Evolutionary conservation across 139 green algal genomes (phyloP).

Genomic region (Coelastrella sp.): DNA sequence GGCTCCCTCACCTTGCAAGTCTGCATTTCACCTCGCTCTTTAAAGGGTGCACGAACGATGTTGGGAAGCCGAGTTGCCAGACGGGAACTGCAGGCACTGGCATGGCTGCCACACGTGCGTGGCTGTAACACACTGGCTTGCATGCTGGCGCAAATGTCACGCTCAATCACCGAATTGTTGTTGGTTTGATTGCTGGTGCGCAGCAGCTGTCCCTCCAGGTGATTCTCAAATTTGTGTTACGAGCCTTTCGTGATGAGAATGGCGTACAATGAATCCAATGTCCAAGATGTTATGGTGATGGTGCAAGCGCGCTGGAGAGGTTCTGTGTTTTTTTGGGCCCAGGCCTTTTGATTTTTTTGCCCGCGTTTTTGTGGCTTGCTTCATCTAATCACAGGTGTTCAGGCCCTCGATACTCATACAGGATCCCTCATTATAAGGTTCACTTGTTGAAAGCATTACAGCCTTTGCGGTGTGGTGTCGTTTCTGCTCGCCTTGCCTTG

Average conservation of each 20-base stretch:
- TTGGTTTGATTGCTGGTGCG: too few relatives aligned
- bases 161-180: too few relatives aligned
- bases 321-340: background rate
- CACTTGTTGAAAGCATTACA: too few relatives aligned
- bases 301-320: too few relatives aligned
- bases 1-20: too few relatives aligned
- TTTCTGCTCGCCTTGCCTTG: constrained; percentile 15
- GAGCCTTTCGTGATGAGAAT: too few relatives aligned
- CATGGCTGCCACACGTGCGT: background rate
- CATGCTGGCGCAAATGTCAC: too few relatives aligned
- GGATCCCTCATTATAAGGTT: too few relatives aligned
- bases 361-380: constrained; percentile 5
- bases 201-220: background rate
- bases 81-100: background rate
- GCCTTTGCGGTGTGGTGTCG: background rate
- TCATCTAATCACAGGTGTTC: background rate
- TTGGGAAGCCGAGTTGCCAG: background rate
- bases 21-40: background rate
- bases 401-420: too few relatives aligned
- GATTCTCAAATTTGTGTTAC: too few relatives aligned
- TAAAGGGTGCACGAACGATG: background rate
- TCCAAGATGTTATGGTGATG: too few relatives aligned
- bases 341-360: background rate
- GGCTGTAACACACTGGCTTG: background rate
- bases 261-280: too few relatives aligned